Evolutionary conservation across 805 yeast genomes (phyloP).

Genomic region (Candida jianshihensis): DNA sequence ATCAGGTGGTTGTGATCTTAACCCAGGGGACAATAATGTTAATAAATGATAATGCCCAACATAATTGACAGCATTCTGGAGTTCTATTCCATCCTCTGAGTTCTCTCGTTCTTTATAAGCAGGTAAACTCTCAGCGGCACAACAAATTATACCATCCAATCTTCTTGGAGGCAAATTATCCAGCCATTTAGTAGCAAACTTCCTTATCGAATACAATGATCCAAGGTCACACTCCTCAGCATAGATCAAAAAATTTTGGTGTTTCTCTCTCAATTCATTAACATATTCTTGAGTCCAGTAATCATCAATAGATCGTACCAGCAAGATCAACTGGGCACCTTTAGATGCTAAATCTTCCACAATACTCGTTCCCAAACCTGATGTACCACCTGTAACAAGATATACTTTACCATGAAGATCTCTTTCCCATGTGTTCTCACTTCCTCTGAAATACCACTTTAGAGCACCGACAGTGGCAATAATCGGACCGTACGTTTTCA

Average conservation of each 20-base stretch:
- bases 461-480: slow-evolving; percentile 37
- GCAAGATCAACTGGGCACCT: slow-evolving; percentile 83
- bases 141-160: slow-evolving; percentile 81
- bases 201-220: slow-evolving; percentile 67
- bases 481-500: slow-evolving; percentile 54
- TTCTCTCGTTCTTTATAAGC: slow-evolving; percentile 55
- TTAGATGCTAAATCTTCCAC: slow-evolving; percentile 64
- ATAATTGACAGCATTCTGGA: slow-evolving; percentile 79
- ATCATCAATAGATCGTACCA: slow-evolving; percentile 57
- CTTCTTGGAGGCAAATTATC: slow-evolving; percentile 88
- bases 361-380: slow-evolving; percentile 79
- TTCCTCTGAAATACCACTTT: slow-evolving; percentile 75
- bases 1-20: slow-evolving; percentile 88
- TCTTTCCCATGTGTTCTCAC: slow-evolving; percentile 84
- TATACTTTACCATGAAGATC: slow-evolving; percentile 87
- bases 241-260: slow-evolving; percentile 70
- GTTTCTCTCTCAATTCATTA: slow-evolving; percentile 63
- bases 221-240: slow-evolving; percentile 86
- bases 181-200: slow-evolving; percentile 91
- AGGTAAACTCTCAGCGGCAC: slow-evolving; percentile 82
- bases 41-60: slow-evolving; percentile 76
- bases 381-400: slow-evolving; percentile 86
- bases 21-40: slow-evolving; percentile 72
- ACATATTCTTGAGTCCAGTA: slow-evolving; percentile 77
- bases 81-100: slow-evolving; percentile 78